Evolutionary conservation across 495 filamentous ascomycete genomes (phyloP).

Genomic region (Venustampulla echinocandica): DNA sequence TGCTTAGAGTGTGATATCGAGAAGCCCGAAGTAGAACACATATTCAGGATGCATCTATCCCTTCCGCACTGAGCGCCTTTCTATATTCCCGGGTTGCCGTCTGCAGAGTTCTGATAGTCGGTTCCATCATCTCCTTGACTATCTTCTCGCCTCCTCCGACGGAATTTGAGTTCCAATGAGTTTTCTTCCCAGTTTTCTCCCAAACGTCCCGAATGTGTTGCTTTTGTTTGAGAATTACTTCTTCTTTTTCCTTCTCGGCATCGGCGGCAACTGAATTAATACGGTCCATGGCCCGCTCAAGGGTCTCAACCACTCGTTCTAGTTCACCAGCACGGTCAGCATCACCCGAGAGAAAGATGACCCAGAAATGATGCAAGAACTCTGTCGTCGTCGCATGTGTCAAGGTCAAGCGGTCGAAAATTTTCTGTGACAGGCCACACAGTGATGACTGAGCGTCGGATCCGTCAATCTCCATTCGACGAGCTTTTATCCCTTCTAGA

Average conservation of each 20-base stretch:
- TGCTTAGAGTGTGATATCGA: no score
- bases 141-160: constrained; percentile 66
- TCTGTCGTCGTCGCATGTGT: constrained; percentile 90
- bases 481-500: constrained; percentile 39
- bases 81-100: constrained; percentile 56
- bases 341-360: constrained; percentile 76
- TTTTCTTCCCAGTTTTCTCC: constrained; percentile 59
- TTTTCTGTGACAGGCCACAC: constrained; percentile 51
- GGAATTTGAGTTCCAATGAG: constrained; percentile 52
- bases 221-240: constrained; percentile 49
- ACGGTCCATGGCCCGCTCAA: constrained; percentile 65
- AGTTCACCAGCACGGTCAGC: constrained; percentile 67
- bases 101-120: constrained; percentile 57
- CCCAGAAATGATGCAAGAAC: constrained; percentile 95
- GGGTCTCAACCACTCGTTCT: constrained; percentile 64
- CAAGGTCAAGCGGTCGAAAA: constrained; percentile 67
- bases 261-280: constrained; percentile 72
- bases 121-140: constrained; percentile 65
- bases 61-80: constrained; percentile 45
- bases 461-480: constrained; percentile 45
- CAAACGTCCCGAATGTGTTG: constrained; percentile 58
- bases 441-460: constrained; percentile 35
- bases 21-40: neutral
- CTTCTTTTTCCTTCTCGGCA: constrained; percentile 64
- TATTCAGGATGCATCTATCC: constrained; percentile 12